phyloP scores from a whole-genome alignment of 768 basidiomycete genomes.

The Mycena maculata region DNA sequence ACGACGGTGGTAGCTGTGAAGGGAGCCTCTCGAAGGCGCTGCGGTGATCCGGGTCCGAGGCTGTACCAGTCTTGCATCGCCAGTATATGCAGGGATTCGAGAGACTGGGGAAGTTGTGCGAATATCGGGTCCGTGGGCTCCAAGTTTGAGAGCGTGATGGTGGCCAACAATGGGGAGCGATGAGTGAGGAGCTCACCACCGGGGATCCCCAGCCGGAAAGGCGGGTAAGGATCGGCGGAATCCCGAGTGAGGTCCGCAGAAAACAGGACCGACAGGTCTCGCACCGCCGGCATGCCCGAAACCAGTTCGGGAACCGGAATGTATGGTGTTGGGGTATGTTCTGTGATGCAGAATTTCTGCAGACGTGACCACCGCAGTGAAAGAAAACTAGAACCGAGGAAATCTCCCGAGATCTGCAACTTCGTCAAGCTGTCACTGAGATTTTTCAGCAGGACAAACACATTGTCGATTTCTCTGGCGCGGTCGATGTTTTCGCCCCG shows the following conservation, averaged over 20 bases:
- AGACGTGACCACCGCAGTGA: neutral
- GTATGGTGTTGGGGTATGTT: conserved; percentile 23
- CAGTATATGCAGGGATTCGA: conserved; percentile 1
- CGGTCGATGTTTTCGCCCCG: conserved; percentile 1
- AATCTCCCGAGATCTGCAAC: conserved; percentile 14
- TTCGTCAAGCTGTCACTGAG: neutral
- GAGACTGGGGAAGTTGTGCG: neutral
- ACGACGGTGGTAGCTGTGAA: neutral
- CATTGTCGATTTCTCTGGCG: neutral
- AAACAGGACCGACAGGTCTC: conserved; percentile 8
- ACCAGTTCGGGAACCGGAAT: conserved; percentile 14
- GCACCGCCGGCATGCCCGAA: conserved; percentile 8
- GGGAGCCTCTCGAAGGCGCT: neutral
- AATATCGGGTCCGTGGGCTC: conserved; percentile 17
- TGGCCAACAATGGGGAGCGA: neutral
- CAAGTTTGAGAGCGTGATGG: conserved; percentile 14
- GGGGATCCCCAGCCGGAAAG: conserved; percentile 2
- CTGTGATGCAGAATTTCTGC: conserved; percentile 4
- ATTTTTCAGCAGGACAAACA: neutral
- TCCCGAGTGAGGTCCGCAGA: neutral
- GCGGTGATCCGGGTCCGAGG: neutral
- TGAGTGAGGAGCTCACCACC: neutral
- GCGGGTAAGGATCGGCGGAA: neutral
- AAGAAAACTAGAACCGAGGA: neutral
- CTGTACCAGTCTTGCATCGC: neutral